Base-by-base conservation (phyloP, 2,329 filamentous ascomycete species). In the Knufia petricola region DNA sequence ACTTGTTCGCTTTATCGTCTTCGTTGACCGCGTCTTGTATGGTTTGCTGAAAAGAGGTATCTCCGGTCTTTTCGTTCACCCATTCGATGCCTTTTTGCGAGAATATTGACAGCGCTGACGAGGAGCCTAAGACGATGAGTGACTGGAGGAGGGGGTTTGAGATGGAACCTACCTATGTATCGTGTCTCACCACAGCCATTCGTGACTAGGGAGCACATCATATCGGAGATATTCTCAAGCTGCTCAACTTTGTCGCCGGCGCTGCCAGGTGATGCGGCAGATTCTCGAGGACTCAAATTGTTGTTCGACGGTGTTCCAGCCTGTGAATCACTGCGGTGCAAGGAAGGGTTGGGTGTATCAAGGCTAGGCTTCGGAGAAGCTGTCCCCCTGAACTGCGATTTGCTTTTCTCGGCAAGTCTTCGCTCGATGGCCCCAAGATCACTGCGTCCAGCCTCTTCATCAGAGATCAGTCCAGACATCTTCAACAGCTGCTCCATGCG, bases 41-140 rank as follows among this genome's bases (percentile, higher is more conserved):
- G 85, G 95, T 96, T 49, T 86, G 79, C 64, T 94, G 86, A 67
- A 98, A 98, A 0, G 88, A 94, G 19, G 76, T 81, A 63, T 98
- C 92, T n/a, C 92, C 92, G 1, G 89, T 96, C 71, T 94, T 95
- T 58, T 92, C 83, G 60, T 95, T 96, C 46, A 98, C 90, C 92
- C 92, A 98, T 65, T 95, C 85, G 47, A 98, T 94, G 38, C 92
- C 92, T 64, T 95, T 95, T 12, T 90, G 92, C 0, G 90, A 96
- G 70, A 98, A 96, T 59, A 98, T 98, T 48, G 90, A 96, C 67
- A 96, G 96, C 2, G 92, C 92, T 2, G 92, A 98, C 0, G 90
- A 96, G 0, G 89, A 95, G 21, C 90, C 87, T 92, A 51, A 37
- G 15, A 15, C 20, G 10, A 34, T 60, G 17, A 66, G 63, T 55